Evolutionary conservation across 73 alveolate genomes (phyloP).

Genomic region (Stentor coeruleus): DNA sequence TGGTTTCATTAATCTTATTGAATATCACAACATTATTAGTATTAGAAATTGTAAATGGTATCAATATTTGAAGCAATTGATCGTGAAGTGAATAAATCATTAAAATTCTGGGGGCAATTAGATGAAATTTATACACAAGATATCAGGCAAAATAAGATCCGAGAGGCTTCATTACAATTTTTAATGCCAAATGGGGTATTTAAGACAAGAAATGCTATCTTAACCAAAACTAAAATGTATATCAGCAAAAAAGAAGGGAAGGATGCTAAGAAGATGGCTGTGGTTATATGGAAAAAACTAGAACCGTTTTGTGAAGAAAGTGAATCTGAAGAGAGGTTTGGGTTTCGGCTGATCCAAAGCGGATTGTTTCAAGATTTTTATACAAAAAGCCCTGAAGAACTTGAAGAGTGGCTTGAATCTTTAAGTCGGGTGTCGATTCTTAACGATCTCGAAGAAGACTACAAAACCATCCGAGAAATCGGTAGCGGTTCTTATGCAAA

Average conservation of each 20-base stretch:
- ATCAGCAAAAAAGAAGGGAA: background rate
- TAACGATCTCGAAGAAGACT: background rate
- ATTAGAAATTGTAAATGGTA: background rate
- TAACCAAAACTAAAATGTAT: background rate
- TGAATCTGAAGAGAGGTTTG: background rate
- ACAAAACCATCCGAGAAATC: background rate
- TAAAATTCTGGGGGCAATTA: background rate
- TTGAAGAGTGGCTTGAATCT: background rate
- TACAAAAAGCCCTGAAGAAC: background rate
- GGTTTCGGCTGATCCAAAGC: conserved; percentile 16
- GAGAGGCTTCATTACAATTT: background rate
- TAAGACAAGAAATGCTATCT: background rate
- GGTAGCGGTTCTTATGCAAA: conserved; percentile 17
- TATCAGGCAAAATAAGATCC: background rate
- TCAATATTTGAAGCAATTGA: background rate
- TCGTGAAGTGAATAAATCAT: background rate
- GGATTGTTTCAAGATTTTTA: background rate
- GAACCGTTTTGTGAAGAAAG: conserved; percentile 13
- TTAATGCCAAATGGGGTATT: background rate
- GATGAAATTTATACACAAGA: background rate
- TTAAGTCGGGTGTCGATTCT: background rate
- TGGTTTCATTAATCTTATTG: no score
- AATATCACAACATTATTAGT: no score
- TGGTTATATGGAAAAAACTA: background rate
- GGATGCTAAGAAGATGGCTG: background rate